Percentiles rank a stretch among this genome's conserved stretches.
These are phyloP conservation scores for Mycena epipterygia DNA, from an alignment of 768 basidiomycete genomes.

Conservation along the genomic window DNA sequence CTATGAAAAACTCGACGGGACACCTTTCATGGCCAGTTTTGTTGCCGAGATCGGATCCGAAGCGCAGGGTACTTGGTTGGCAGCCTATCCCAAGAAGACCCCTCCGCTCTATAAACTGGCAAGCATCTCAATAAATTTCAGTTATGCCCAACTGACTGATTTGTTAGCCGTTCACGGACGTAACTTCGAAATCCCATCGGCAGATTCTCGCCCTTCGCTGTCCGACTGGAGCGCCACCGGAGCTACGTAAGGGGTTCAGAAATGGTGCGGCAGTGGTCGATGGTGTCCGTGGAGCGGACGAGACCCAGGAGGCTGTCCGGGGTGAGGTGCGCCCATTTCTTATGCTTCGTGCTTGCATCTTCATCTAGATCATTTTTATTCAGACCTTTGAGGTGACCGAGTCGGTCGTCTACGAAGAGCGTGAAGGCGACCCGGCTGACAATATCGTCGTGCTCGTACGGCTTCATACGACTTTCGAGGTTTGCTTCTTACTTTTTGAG, in stretches of 20 bases:
- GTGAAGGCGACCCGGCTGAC: background rate
- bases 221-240: conserved; percentile 1
- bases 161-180: conserved; percentile 20
- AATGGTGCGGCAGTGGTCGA: conserved; percentile 4
- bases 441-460: background rate
- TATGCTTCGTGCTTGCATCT: background rate
- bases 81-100: conserved; percentile 11
- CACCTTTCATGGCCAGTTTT: conserved; percentile 8
- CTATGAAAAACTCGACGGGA: background rate
- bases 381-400: background rate
- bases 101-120: conserved; percentile 6
- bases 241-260: conserved; percentile 1
- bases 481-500: background rate
- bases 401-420: background rate
- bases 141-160: background rate
- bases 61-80: conserved; percentile 19
- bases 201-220: conserved; percentile 1
- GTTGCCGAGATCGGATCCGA: conserved; percentile 26
- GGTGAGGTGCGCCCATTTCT: background rate
- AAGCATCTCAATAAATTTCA: conserved; percentile 3
- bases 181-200: conserved; percentile 2
- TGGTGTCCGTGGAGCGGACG: conserved; percentile 4
- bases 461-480: conserved; percentile 1
- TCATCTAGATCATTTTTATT: background rate
- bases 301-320: background rate